phyloP scores from a whole-genome alignment of 2,329 filamentous ascomycete species.

The Fulvia fulva region DNA sequence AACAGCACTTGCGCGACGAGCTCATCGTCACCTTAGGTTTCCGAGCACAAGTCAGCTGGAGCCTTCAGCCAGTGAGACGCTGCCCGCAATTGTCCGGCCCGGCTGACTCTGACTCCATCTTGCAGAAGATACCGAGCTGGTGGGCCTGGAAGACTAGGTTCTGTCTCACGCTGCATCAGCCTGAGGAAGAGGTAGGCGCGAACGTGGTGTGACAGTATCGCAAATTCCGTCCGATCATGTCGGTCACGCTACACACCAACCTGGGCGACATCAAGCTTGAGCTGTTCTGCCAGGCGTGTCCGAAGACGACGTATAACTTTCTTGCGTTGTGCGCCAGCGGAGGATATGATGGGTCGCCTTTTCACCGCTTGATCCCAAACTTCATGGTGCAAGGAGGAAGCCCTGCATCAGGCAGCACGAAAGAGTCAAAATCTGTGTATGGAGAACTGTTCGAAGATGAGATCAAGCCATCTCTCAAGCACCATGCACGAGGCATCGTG shows the following conservation, averaged over 20 bases:
- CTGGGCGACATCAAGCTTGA: conserved; percentile 91
- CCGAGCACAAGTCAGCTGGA: too few relatives aligned
- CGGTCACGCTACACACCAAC: conserved; percentile 71
- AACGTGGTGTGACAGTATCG: conserved; percentile 4
- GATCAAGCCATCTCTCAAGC: conserved; percentile 70
- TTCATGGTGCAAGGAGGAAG: conserved; percentile 80
- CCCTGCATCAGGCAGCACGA: conserved; percentile 41
- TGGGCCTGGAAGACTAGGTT: background rate
- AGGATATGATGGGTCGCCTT: conserved; percentile 71
- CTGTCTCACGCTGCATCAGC: too few relatives aligned
- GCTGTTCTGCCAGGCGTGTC: conserved; percentile 91
- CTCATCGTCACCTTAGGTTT: too few relatives aligned
- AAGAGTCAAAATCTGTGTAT: conserved; percentile 63
- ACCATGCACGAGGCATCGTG: conserved; percentile 85
- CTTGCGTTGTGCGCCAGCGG: conserved; percentile 76
- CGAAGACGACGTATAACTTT: conserved; percentile 88
- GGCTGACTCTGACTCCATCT: conserved; percentile 2
- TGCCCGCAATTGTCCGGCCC: conserved; percentile 1
- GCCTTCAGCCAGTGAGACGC: too few relatives aligned
- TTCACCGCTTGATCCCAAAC: conserved; percentile 73
- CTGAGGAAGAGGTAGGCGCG: conserved; percentile 1
- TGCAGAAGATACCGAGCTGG: background rate
- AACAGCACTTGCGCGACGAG: too few relatives aligned
- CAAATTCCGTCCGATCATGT: conserved; percentile 35
- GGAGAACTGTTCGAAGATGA: conserved; percentile 72